Evolutionary conservation across 1,139 yeast genomes (phyloP).

Genomic region (Magnusiomyces suaveolens): DNA sequence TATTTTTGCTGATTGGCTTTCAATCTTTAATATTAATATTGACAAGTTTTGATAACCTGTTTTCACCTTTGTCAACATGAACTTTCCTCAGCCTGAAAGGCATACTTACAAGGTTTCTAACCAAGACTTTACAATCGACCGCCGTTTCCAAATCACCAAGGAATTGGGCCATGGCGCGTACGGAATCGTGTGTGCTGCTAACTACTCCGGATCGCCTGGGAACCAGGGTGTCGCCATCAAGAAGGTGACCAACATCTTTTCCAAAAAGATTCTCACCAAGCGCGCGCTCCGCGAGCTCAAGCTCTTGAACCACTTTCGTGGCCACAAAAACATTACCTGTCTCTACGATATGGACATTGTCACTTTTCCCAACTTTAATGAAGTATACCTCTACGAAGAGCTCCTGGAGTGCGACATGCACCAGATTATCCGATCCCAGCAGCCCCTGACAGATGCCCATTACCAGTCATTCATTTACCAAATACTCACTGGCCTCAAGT

Average conservation of each 20-base stretch:
- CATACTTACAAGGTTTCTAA: constrained; percentile 15
- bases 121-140: constrained; percentile 7
- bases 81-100: constrained; percentile 14
- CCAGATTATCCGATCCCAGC: constrained; percentile 88
- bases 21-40: no score
- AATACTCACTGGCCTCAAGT: constrained; percentile 83
- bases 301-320: constrained; percentile 80
- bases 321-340: constrained; percentile 62
- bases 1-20: no score
- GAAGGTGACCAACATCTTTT: constrained; percentile 80
- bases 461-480: constrained; percentile 90
- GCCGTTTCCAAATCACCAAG: constrained; percentile 13
- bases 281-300: constrained; percentile 84
- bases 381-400: constrained; percentile 85
- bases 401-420: constrained; percentile 98
- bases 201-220: constrained; percentile 59
- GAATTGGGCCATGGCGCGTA: constrained; percentile 90
- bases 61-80: no score
- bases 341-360: constrained; percentile 88
- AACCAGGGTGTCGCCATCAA: constrained; percentile 72
- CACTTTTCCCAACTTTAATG: constrained; percentile 76
- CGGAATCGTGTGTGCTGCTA: constrained; percentile 91
- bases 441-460: constrained; percentile 89
- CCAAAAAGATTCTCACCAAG: constrained; percentile 78
- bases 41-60: no score